These are phyloP conservation scores for Xylaria acuta DNA, from an alignment of 495 filamentous ascomycete species.

Conservation along the genomic window DNA sequence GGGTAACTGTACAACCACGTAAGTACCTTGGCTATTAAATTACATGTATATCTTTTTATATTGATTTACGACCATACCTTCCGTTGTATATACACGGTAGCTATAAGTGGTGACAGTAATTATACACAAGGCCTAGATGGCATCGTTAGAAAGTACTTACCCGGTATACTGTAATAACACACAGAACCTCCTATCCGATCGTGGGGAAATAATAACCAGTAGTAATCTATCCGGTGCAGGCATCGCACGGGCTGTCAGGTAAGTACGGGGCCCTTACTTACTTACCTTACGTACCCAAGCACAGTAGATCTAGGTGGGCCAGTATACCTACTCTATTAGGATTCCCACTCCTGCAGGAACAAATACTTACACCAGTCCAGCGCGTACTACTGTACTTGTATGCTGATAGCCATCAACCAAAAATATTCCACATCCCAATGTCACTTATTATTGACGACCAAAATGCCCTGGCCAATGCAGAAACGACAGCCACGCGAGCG, in stretches of 20 bases:
- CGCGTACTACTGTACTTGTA: neutral
- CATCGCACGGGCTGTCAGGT: neutral
- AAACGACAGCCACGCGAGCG: neutral
- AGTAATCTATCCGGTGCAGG: neutral
- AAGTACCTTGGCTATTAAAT: no score
- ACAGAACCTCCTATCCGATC: neutral
- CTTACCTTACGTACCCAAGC: no score
- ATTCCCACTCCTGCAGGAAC: slow-evolving; percentile 37
- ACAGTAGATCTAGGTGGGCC: neutral
- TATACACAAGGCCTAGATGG: neutral
- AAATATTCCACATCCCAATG: neutral
- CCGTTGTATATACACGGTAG: neutral
- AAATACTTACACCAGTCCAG: slow-evolving; percentile 13
- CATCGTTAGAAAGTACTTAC: neutral
- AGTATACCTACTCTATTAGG: neutral
- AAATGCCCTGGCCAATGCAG: neutral
- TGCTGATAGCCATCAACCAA: neutral
- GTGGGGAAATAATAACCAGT: neutral
- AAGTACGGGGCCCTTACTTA: no score
- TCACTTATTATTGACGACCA: neutral
- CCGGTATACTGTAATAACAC: neutral
- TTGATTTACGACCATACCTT: neutral
- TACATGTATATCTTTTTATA: neutral
- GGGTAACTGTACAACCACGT: no score
- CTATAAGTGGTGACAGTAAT: neutral